Percentiles rank a stretch among this genome's conserved stretches.
Evolutionary conservation across 2,329 filamentous ascomycete genomes (phyloP).

Genomic region (Paraphaeosphaeria minitans): DNA sequence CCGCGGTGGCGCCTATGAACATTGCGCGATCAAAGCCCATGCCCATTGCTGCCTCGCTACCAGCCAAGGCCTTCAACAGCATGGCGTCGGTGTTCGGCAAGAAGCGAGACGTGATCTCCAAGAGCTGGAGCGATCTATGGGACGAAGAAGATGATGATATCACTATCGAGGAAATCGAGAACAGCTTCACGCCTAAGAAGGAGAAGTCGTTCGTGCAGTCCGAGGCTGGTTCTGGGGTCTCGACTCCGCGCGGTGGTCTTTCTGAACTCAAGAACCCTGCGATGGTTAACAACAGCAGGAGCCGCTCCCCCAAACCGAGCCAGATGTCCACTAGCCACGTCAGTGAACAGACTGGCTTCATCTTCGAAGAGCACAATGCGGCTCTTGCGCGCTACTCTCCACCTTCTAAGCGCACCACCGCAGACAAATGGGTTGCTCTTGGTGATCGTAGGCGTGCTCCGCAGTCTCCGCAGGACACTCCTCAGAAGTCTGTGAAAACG

Average conservation of each 20-base stretch:
- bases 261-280: conserved; percentile 61
- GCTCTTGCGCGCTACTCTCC: conserved; percentile 63
- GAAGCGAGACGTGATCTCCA: conserved; percentile 79
- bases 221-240: conserved; percentile 50
- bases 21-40: conserved; percentile 71
- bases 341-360: conserved; percentile 70
- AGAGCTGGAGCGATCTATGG: conserved; percentile 99
- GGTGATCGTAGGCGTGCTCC: conserved; percentile 79
- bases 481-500: conserved; percentile 50
- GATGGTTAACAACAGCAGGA: conserved; percentile 56
- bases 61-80: conserved; percentile 67
- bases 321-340: conserved; percentile 64
- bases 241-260: conserved; percentile 58
- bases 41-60: conserved; percentile 79
- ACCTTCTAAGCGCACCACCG: conserved; percentile 64
- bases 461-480: conserved; percentile 52
- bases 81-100: conserved; percentile 82
- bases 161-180: conserved; percentile 62
- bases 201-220: conserved; percentile 46
- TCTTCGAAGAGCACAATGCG: conserved; percentile 69
- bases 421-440: conserved; percentile 89
- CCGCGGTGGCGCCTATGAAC: conserved; percentile 52
- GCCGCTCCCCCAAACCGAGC: conserved; percentile 41
- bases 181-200: conserved; percentile 57
- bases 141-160: conserved; percentile 90